These are phyloP conservation scores for Macrolepiota albuminosa DNA, from an alignment of 768 basidiomycete species.

Conservation along the genomic window DNA sequence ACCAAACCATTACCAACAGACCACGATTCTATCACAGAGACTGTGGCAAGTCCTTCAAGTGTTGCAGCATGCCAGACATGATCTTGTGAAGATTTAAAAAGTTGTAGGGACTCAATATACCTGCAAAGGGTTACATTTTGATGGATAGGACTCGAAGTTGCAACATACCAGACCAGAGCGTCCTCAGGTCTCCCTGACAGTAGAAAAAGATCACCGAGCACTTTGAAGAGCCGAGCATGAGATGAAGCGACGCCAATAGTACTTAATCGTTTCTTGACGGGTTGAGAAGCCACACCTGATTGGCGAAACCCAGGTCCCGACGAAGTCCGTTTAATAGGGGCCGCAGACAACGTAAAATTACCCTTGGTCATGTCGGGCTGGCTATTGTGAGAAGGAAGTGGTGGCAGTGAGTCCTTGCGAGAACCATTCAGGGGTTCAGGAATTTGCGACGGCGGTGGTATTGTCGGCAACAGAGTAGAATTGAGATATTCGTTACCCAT, in stretches of 20 bases:
- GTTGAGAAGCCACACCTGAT: constrained; percentile 41
- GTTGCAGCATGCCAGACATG: constrained; percentile 86
- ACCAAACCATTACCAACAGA: constrained; percentile 68
- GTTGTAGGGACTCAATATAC: constrained; percentile 79
- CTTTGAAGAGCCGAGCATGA: constrained; percentile 82
- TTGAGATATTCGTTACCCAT: constrained; percentile 85
- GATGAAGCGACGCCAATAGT: constrained; percentile 67
- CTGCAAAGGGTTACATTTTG: constrained; percentile 31
- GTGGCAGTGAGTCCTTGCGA: constrained; percentile 39
- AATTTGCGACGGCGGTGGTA: constrained; percentile 59
- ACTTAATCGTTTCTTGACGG: constrained; percentile 58
- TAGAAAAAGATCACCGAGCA: constrained; percentile 85
- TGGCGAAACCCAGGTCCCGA: constrained; percentile 49
- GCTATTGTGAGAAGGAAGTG: constrained; percentile 46
- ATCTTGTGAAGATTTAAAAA: constrained; percentile 76
- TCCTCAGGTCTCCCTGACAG: constrained; percentile 84
- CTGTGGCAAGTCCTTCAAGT: constrained; percentile 80
- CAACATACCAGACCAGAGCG: constrained; percentile 67
- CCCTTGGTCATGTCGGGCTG: constrained; percentile 49
- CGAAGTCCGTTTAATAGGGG: constrained; percentile 53
- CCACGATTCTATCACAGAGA: constrained; percentile 83
- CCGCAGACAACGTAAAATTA: constrained; percentile 31
- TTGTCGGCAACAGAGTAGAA: constrained; percentile 54
- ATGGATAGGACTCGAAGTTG: not conserved
- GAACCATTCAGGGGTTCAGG: constrained; percentile 50